Evolutionary conservation across 768 basidiomycete species (phyloP).

Genomic region (Leccinum uliginosum): DNA sequence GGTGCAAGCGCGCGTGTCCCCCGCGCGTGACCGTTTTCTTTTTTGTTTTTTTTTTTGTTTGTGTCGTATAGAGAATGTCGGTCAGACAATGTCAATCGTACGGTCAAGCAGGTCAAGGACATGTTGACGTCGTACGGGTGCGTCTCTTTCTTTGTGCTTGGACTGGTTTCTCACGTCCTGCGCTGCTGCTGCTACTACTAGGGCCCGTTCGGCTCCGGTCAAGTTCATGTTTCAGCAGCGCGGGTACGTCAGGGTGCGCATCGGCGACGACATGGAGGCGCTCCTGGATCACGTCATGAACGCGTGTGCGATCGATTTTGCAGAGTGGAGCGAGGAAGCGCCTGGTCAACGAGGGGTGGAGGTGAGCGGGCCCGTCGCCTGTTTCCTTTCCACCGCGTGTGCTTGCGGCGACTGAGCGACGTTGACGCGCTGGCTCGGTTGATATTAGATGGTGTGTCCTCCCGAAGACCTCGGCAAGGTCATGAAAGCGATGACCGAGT

Average conservation of each 20-base stretch:
- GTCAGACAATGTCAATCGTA: slow-evolving; percentile 63
- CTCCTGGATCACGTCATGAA: slow-evolving; percentile 40
- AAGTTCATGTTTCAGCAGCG: slow-evolving; percentile 59
- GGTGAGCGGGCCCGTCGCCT: slow-evolving; percentile 21
- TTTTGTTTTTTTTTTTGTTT: background rate
- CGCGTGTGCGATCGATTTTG: slow-evolving; percentile 44
- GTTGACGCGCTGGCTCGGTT: no score
- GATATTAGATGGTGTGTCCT: slow-evolving; percentile 42
- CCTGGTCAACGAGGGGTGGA: slow-evolving; percentile 32
- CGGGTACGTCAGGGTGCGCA: slow-evolving; percentile 47
- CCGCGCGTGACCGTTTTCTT: background rate
- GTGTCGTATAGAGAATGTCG: slow-evolving; percentile 45
- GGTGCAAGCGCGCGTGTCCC: background rate
- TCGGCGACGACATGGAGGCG: slow-evolving; percentile 31
- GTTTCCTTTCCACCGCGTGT: background rate
- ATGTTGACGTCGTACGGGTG: slow-evolving; percentile 48
- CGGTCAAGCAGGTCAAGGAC: slow-evolving; percentile 52
- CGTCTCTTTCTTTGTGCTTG: background rate
- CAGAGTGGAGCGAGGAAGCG: slow-evolving; percentile 31
- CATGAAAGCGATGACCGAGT: slow-evolving; percentile 30
- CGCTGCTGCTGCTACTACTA: slow-evolving; percentile 16
- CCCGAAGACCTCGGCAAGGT: slow-evolving; percentile 38
- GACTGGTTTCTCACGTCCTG: no score
- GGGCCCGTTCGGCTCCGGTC: slow-evolving; percentile 59
- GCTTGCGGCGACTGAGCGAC: background rate